Evolutionary conservation across 2,329 filamentous ascomycete species (phyloP), one percentile per base, ranked within the genome.

Genomic region (Colletotrichum cereale): DNA sequence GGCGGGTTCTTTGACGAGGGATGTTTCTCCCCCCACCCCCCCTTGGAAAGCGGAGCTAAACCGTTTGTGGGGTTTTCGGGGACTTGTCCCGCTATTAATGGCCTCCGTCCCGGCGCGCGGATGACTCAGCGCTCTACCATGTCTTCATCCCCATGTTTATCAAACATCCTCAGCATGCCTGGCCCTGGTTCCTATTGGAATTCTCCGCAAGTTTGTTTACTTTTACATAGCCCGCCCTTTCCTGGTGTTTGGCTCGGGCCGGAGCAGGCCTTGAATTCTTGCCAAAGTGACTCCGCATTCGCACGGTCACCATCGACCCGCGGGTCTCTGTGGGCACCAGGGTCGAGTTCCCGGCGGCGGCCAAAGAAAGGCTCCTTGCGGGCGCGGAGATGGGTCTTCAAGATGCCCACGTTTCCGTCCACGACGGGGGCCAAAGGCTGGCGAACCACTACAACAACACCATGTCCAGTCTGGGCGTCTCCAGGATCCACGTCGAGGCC

Each of bases 361-460:
- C n/a, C n/a, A n/a, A n/a, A n/a, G n/a, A n/a, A n/a, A n/a, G n/a
- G n/a, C n/a, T n/a, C n/a, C n/a, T n/a, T n/a, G n/a, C n/a, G n/a
- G n/a, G n/a, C n/a, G n/a, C n/a, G n/a, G n/a, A n/a, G n/a, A n/a
- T n/a, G n/a, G n/a, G n/a, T n/a, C n/a, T n/a, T n/a, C n/a, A n/a
- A n/a, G n/a, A n/a, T n/a, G n/a, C n/a, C n/a, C n/a, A 76, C 14
- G 68, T 71, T 7, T 65, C 79, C 14, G 73, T 76, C 34, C 73
- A 60, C 10, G 78, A 79, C 55, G 77, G 74, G 36, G 67, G 67
- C 5, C 62, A 67, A 8, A 73, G 76, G n/a, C 58, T 78, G 12
- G 75, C 81, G 74, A 78, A 81, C 74, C 81, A 80, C 76, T 81
- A 80, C 75, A 72, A 71, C 24, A 74, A 80, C 67, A 77, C 78